phyloP scores from a whole-genome alignment of 2,329 filamentous ascomycete species.

The Sporothrix phasma region DNA sequence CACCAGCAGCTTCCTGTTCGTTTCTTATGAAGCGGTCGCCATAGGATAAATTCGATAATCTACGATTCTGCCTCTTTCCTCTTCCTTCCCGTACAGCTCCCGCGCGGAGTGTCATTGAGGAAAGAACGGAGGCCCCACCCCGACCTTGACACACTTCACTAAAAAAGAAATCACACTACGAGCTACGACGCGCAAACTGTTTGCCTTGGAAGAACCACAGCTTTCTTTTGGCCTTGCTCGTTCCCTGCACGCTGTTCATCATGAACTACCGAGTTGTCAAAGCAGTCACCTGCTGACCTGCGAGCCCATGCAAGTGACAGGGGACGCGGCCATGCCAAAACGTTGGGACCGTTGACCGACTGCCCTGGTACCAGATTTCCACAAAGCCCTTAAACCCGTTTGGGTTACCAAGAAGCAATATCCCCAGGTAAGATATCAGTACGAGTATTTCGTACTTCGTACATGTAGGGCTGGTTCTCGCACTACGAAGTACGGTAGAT shows the following conservation, averaged over 20 bases:
- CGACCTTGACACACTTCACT: not conserved
- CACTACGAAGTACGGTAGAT: not conserved
- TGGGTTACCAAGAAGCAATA: not conserved
- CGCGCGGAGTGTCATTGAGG: not conserved
- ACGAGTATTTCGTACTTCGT: too few species aligned
- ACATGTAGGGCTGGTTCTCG: not conserved
- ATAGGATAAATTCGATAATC: not conserved
- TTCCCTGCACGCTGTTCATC: not conserved
- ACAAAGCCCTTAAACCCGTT: conserved; percentile 4
- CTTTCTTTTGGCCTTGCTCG: not conserved
- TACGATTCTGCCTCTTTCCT: not conserved
- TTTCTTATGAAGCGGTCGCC: not conserved
- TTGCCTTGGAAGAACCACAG: not conserved
- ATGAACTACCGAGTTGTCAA: not conserved
- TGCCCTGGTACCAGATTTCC: too few species aligned
- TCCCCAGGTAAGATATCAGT: not conserved
- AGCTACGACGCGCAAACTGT: too few species aligned
- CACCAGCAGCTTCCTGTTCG: too few species aligned
- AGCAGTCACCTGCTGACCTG: not conserved
- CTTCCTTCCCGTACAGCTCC: not conserved
- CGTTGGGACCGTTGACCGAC: conserved; percentile 13
- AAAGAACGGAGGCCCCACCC: not conserved
- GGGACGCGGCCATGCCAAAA: conserved; percentile 5
- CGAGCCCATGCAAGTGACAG: not conserved
- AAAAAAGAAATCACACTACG: not conserved